Evolutionary conservation across 331 rosid species (phyloP), one percentile per base, ranked within the genome.

Genomic region (Malus hybrid): DNA sequence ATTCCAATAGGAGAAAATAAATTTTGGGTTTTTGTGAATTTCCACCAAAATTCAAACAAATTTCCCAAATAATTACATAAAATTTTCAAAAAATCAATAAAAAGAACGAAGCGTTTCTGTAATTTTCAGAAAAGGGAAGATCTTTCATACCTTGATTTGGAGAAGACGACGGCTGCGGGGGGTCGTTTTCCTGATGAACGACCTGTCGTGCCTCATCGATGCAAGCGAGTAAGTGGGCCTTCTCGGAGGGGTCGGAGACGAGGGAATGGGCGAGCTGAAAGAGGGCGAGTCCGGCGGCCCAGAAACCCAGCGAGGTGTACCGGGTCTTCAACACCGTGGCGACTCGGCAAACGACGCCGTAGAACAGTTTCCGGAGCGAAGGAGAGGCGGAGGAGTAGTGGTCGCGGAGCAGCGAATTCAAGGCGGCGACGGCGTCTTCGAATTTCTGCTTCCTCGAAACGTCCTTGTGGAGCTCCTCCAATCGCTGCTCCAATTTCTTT

Each of bases 241-340:
- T 92, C 89, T 92, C 91, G 16, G 91, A 83, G 32, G 80, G 68
- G 36, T 85, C 96, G 31, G 93, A 81, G 57, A 86, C 73, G 77
- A 92, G 65, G 32, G 76, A 69, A 27, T 77, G 33, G 55, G 97
- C 89, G 71, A 79, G 84, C 82, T 88, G 91, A 76, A 95, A 95
- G 56, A 95, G 93, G 78, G 77, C 83, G 71, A 95, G 69, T 18
- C 97, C 99, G 46, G 97, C 89, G 44, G 75, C 80, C 97, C 99
- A 95, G 85, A 92, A 90, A 14, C 99, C 96, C 1, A 91, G 93
- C 24, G 96, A 88, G 1, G 97, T 92, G 80, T 84, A 89, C 54
- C 97, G 83, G 9, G 97, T 82, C 89, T 86, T 95, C 77, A 95
- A 84, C 54, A 95, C 91, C 2, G 97, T 92, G 32, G 92, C 91